Conservation (phyloP, 2,329 filamentous ascomycete species). For the Geosmithia flava region DNA sequence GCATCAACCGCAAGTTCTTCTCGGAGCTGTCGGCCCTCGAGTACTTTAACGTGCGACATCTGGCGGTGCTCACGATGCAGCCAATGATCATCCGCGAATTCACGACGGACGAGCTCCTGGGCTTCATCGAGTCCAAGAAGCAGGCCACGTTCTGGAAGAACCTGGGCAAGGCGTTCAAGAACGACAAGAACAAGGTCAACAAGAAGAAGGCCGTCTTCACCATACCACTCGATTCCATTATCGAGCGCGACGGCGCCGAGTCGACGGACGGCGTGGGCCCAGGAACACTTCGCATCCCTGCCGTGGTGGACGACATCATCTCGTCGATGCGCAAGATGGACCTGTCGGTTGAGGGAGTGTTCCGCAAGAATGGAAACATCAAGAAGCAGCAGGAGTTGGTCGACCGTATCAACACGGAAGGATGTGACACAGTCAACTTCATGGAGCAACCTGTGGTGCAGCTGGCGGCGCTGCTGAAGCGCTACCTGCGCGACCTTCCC, state of each 20-base stretch:
- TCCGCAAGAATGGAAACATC: constrained; percentile 98
- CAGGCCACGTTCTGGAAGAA: constrained; percentile 93
- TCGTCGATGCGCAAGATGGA: constrained; percentile 98
- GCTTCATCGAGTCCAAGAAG: constrained; percentile 86
- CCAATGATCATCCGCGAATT: constrained; percentile 84
- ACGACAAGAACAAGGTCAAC: constrained; percentile 60
- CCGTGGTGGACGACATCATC: constrained; percentile 89
- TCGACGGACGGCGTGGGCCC: constrained; percentile 96
- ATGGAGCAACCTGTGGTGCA: constrained; percentile 86
- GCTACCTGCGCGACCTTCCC: constrained; percentile 86
- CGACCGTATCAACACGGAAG: constrained; percentile 75
- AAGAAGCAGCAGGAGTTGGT: constrained; percentile 80
- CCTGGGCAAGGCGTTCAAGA: constrained; percentile 91
- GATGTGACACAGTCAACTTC: constrained; percentile 75
- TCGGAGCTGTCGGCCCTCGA: constrained; percentile 91
- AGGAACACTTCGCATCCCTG: constrained; percentile 78
- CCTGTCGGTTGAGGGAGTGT: constrained; percentile 95
- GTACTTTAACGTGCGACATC: constrained; percentile 93
- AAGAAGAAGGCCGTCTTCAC: constrained; percentile 96
- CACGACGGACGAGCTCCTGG: constrained; percentile 82
- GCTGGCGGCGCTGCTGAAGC: constrained; percentile 85
- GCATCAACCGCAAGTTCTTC: constrained; percentile 69
- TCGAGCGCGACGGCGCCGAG: constrained; percentile 89
- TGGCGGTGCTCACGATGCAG: constrained; percentile 91
- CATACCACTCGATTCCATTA: constrained; percentile 73